Evolutionary conservation across 2,329 filamentous ascomycete genomes (phyloP), one percentile per base, ranked within the genome.

Genomic region (Botrytis pseudocinerea): DNA sequence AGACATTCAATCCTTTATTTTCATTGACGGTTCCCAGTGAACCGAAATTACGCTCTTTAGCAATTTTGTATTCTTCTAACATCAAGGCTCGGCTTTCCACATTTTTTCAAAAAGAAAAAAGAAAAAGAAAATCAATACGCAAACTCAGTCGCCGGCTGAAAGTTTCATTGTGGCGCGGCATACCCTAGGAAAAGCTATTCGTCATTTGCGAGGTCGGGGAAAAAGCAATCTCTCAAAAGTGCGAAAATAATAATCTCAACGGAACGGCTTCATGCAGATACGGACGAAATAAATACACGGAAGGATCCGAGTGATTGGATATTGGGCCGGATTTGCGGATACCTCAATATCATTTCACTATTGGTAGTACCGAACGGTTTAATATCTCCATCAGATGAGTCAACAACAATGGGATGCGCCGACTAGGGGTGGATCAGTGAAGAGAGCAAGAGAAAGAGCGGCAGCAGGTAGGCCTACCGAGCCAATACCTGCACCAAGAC

Each of bases 401-500:
- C 75, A 78, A 74, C 76, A 77, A 69, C 75, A 76, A 78, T 78
- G 78, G 78, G 74, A 76, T 60, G 70, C 75, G 62, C 69, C 74
- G 59, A 59, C 71, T 69, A 75, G 71, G 40, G 76, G 74, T 81
- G 83, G 81, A 77, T 88, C 87, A 74, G 84, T 88, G 77, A 85
- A 81, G 80, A 85, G 84, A 79, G 87, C 87, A 57, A 85, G 88
- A 80, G 87, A 89, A 80, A 84, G 83, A 76, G 85, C 85, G 73
- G 83, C 84, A 78, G 84, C 83, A 74, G 85, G 84, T 51, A 73
- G 79, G 57, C 79, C 80, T 42, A 77, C 76, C 73, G 76, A 75
- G 73, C 79, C 79, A 61, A 79, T 75, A 71, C 72, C 68, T 73
- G 74, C 74, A 69, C 74, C 73, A 75, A 65, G 59, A 35, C 78